These are phyloP conservation scores for Astragalus glycyphyllos DNA, from an alignment of 306 rosid species.

Conservation along the genomic window DNA sequence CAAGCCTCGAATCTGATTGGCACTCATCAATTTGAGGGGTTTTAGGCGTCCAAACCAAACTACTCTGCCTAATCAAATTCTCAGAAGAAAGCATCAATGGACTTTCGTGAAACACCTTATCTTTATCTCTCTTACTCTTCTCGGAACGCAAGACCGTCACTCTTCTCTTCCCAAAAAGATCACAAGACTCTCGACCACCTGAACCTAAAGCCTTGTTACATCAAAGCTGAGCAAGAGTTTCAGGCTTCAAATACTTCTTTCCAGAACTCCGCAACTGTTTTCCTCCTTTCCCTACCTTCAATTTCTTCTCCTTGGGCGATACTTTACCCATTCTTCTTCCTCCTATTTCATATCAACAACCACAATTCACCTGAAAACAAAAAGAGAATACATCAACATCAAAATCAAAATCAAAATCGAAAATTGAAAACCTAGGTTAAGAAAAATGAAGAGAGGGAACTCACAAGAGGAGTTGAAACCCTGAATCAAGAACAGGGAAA, in stretches of 20 bases:
- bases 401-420: too few relatives aligned
- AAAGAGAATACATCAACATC: too few relatives aligned
- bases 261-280: conserved; percentile 57
- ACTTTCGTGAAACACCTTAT: conserved; percentile 56
- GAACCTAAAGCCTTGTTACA: too few relatives aligned
- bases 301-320: conserved; percentile 58
- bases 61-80: conserved; percentile 59
- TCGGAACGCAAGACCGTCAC: conserved; percentile 56
- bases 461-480: too few relatives aligned
- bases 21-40: too few relatives aligned
- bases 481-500: too few relatives aligned
- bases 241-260: conserved; percentile 75
- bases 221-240: conserved; percentile 88
- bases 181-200: conserved; percentile 50
- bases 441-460: too few relatives aligned
- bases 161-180: conserved; percentile 70
- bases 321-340: conserved; percentile 63
- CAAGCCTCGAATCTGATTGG: too few relatives aligned
- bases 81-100: conserved; percentile 80
- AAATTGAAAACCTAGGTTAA: too few relatives aligned
- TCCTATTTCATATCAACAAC: background rate
- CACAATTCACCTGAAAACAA: too few relatives aligned
- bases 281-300: conserved; percentile 55
- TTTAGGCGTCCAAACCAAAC: conserved; percentile 63
- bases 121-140: conserved; percentile 48